Conservation (phyloP, 1,284 basidiomycete species). For the Cystobasidium sp. region DNA sequence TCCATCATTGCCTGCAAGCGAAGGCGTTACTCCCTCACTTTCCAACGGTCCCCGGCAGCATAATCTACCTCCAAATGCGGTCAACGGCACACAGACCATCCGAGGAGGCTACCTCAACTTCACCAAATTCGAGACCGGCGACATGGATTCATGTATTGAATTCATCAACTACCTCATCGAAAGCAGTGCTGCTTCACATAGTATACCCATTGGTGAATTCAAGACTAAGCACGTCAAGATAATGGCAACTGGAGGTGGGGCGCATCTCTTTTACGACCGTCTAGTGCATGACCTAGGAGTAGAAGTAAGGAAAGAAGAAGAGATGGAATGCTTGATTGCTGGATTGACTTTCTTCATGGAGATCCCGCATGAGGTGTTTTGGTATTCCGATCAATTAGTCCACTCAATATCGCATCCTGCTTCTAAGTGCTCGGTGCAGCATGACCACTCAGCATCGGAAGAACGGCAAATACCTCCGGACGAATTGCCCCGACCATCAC, state of each 20-base stretch:
- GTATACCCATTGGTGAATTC: slow-evolving; percentile 89
- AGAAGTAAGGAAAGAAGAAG: slow-evolving; percentile 79
- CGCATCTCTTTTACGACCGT: slow-evolving; percentile 88
- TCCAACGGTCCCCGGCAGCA: not conserved
- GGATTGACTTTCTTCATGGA: slow-evolving; percentile 95
- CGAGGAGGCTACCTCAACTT: slow-evolving; percentile 98
- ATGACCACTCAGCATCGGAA: slow-evolving; percentile 41
- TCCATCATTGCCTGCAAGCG: not conserved
- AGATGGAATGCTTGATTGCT: slow-evolving; percentile 98
- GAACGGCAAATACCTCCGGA: slow-evolving; percentile 41
- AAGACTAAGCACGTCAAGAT: slow-evolving; percentile 83
- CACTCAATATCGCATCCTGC: slow-evolving; percentile 60
- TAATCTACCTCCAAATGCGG: slow-evolving; percentile 4
- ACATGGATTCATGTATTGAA: slow-evolving; percentile 80
- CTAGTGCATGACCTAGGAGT: slow-evolving; percentile 78
- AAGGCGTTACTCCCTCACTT: not conserved
- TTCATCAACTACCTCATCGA: slow-evolving; percentile 89
- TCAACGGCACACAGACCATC: slow-evolving; percentile 59
- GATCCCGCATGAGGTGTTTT: slow-evolving; percentile 98
- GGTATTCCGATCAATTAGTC: slow-evolving; percentile 96
- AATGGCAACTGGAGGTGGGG: slow-evolving; percentile 97
- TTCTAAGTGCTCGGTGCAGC: slow-evolving; percentile 42
- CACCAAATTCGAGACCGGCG: slow-evolving; percentile 91
- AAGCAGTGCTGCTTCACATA: slow-evolving; percentile 83
- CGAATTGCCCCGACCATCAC: slow-evolving; percentile 81